Evolutionary conservation across 2,329 filamentous ascomycete genomes (phyloP), one percentile per base, ranked within the genome.

Genomic region (Pyrenophora teres): DNA sequence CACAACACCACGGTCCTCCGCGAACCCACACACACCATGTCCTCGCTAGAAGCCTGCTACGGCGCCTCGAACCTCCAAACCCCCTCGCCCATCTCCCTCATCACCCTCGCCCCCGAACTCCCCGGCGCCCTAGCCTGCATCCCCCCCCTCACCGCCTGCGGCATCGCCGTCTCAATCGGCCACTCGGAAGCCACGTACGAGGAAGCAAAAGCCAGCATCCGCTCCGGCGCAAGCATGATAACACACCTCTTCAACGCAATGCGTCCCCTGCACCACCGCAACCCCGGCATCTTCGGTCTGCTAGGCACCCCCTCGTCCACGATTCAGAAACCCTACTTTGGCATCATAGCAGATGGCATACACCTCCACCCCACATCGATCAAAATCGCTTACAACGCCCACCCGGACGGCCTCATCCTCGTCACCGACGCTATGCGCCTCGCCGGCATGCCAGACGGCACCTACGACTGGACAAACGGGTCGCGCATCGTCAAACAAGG

Each of bases 161-260:
- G 83, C 52, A 92, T 96, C 65, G 80, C 89, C 61, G 90, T 86
- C 73, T 88, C 89, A 2, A 88, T 95, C 57, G 92, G 92, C 6
- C 92, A 96, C 75, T 91, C 90, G 0, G 90, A 95, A 71, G 89
- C 91, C 12, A 90, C 88, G 0, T 96, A 93, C 69, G 90, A 95
- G 73, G 82, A 93, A 69, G 90, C 89, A 1, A 85, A 87, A 3
- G 76, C 78, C 4, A 89, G 89, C 16, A 83, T 94, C 3, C 79
- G 78, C n/a, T 81, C 85, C 6, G 92, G 92, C 44, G 90, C 89
- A 2, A 89, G 83, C 41, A 96, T 95, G 90, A 89, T 96, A 60
- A 96, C 92, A 0, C 92, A 96, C 68, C 81, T 96, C 1, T 96
- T 96, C 83, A 96, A 96, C 71, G 92, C 92, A 21, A 96, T 96